These are phyloP conservation scores for Phytopythium kandeliae DNA, from an alignment of 352 stramenopile species.

Conservation along the genomic window DNA sequence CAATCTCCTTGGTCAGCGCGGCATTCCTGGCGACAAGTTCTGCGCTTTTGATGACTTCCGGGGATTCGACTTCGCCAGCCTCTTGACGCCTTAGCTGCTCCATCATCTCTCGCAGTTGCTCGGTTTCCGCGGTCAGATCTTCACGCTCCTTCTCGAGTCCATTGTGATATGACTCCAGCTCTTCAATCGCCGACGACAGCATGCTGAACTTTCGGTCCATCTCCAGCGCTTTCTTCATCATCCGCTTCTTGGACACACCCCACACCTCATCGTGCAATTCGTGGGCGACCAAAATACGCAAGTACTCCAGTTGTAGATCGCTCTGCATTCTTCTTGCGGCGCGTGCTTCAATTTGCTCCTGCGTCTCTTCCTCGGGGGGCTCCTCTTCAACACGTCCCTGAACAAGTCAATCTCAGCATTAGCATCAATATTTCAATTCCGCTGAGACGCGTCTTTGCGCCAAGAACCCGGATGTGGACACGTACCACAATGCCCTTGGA, in stretches of 20 bases:
- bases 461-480: constrained; percentile 1
- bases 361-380: constrained; percentile 51
- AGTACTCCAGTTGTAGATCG: constrained; percentile 67
- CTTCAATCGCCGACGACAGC: constrained; percentile 39
- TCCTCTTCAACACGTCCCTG: constrained; percentile 59
- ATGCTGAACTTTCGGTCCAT: constrained; percentile 55
- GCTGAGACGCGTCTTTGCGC: too few species aligned
- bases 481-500: constrained; percentile 74
- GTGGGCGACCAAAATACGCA: constrained; percentile 65
- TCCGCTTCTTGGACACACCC: constrained; percentile 44
- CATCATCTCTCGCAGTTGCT: constrained; percentile 47
- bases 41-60: constrained; percentile 50
- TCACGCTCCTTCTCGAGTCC: constrained; percentile 56
- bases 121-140: constrained; percentile 44
- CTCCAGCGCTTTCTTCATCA: constrained; percentile 40
- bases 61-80: constrained; percentile 49
- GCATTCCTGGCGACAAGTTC: constrained; percentile 46
- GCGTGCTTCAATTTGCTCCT: constrained; percentile 63
- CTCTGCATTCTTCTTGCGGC: constrained; percentile 51
- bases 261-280: constrained; percentile 80
- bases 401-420: constrained; percentile 11
- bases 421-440: too few species aligned
- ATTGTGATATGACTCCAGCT: constrained; percentile 32
- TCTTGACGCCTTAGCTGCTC: constrained; percentile 56
- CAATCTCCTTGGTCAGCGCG: constrained; percentile 66